Evolutionary conservation across 1,284 basidiomycete species (phyloP).

Genomic region (Thelephora terrestris): DNA sequence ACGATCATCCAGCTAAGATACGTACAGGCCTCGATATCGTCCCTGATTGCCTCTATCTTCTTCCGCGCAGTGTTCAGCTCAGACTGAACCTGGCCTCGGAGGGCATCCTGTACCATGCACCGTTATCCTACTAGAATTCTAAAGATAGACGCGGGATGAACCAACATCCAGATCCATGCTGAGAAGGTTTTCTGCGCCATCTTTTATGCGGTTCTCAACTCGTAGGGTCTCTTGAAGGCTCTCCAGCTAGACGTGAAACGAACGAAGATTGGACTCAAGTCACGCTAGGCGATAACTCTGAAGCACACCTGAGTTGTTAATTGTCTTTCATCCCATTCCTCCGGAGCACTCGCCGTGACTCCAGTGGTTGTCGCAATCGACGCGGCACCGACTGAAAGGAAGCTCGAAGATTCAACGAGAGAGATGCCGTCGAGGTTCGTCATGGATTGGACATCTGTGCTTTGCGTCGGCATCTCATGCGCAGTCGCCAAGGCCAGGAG

Average conservation of each 20-base stretch:
- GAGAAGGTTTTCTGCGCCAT: slow-evolving; percentile 78
- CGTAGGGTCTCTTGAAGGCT: slow-evolving; percentile 57
- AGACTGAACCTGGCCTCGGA: slow-evolving; percentile 65
- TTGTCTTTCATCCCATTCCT: not conserved
- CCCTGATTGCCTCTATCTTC: slow-evolving; percentile 58
- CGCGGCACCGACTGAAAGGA: too few species aligned
- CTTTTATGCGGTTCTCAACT: slow-evolving; percentile 69
- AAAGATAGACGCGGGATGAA: slow-evolving; percentile 6
- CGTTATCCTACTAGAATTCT: slow-evolving; percentile 8
- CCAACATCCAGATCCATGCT: slow-evolving; percentile 54
- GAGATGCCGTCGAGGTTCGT: too few species aligned
- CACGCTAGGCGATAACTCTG: not conserved
- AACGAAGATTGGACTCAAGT: not conserved
- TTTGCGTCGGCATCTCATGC: too few species aligned
- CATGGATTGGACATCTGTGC: too few species aligned
- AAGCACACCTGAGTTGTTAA: not conserved
- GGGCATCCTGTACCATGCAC: slow-evolving; percentile 35
- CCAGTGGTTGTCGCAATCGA: not conserved
- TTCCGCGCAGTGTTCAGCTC: slow-evolving; percentile 65
- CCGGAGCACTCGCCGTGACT: not conserved
- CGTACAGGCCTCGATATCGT: slow-evolving; percentile 54
- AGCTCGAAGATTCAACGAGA: too few species aligned
- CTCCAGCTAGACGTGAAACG: slow-evolving; percentile 38
- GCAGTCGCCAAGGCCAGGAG: too few species aligned
- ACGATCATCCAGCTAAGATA: slow-evolving; percentile 2